Evolutionary conservation across 1,284 basidiomycete species (phyloP).

Genomic region (Austroboletus niveus): DNA sequence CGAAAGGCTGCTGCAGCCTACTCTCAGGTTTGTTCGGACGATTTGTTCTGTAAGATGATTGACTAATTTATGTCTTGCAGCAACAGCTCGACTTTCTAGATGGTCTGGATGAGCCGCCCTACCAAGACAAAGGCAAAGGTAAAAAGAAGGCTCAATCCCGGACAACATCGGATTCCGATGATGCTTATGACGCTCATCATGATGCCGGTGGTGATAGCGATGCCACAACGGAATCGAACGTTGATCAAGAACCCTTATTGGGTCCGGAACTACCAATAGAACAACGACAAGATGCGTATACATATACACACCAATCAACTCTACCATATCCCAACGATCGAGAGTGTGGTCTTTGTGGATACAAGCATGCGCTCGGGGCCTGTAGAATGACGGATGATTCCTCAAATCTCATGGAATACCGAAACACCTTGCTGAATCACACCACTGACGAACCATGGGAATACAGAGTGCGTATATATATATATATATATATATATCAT

Average conservation of each 20-base stretch:
- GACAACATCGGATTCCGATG: conserved; percentile 32
- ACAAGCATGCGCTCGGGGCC: conserved; percentile 45
- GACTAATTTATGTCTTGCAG: conserved; percentile 18
- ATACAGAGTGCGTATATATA: conserved; percentile 47
- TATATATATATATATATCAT: background rate
- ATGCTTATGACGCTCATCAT: conserved; percentile 15
- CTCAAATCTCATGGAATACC: conserved; percentile 64
- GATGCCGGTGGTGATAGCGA: conserved; percentile 26
- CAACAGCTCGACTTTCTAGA: conserved; percentile 35
- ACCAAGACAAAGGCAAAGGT: conserved; percentile 23
- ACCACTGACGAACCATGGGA: conserved; percentile 62
- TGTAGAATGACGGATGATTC: conserved; percentile 67
- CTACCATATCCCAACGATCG: conserved; percentile 18
- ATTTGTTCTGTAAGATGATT: background rate
- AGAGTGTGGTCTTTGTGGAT: conserved; percentile 62
- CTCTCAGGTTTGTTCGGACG: conserved; percentile 44
- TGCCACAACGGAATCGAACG: conserved; percentile 20
- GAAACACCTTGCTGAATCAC: conserved; percentile 60
- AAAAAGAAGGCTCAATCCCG: conserved; percentile 29
- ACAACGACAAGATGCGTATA: conserved; percentile 12
- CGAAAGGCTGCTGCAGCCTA: conserved; percentile 61
- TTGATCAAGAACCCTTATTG: conserved; percentile 3
- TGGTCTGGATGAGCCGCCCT: conserved; percentile 25
- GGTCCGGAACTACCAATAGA: conserved; percentile 9
- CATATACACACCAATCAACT: conserved; percentile 12